Conservation (phyloP, 2,329 filamentous ascomycete genomes). For the Pseudogymnoascus sp. region DNA sequence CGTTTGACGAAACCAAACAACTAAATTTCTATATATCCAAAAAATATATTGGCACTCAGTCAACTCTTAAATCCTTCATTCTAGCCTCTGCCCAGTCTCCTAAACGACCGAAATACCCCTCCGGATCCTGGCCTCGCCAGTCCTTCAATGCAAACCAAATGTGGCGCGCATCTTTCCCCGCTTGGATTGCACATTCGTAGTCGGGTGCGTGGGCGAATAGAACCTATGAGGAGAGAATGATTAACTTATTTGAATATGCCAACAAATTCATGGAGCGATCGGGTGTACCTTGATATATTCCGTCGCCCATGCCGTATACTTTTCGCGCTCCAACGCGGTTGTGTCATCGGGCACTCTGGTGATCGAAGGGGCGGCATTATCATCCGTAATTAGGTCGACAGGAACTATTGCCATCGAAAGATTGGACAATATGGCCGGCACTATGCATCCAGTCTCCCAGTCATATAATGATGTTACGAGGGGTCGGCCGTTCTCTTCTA, state of each 20-base stretch:
- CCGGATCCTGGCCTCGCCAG: conserved; percentile 15
- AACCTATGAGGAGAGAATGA: conserved; percentile 16
- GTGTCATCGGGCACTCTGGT: conserved; percentile 8
- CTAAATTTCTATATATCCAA: neutral
- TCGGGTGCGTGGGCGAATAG: conserved; percentile 19
- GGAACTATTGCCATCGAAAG: conserved; percentile 17
- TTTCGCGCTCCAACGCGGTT: conserved; percentile 14
- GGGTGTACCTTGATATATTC: conserved; percentile 24
- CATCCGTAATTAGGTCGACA: conserved; percentile 11
- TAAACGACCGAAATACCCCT: conserved; percentile 17
- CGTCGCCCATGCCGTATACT: conserved; percentile 21
- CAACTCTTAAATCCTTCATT: neutral
- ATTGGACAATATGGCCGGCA: conserved; percentile 27
- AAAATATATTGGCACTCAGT: neutral
- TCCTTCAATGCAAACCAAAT: conserved; percentile 26
- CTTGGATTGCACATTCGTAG: conserved; percentile 20
- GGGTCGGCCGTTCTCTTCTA: conserved; percentile 17
- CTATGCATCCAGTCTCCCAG: conserved; percentile 25
- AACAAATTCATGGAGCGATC: neutral
- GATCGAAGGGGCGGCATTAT: conserved; percentile 10
- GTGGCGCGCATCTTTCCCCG: conserved; percentile 24
- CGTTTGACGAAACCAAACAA: neutral
- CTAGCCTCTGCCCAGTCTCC: neutral
- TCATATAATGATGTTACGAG: conserved; percentile 28
- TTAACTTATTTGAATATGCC: conserved; percentile 9